Evolutionary conservation across 1,284 basidiomycete species (phyloP).

Genomic region (Moesziomyces parantarcticus): DNA sequence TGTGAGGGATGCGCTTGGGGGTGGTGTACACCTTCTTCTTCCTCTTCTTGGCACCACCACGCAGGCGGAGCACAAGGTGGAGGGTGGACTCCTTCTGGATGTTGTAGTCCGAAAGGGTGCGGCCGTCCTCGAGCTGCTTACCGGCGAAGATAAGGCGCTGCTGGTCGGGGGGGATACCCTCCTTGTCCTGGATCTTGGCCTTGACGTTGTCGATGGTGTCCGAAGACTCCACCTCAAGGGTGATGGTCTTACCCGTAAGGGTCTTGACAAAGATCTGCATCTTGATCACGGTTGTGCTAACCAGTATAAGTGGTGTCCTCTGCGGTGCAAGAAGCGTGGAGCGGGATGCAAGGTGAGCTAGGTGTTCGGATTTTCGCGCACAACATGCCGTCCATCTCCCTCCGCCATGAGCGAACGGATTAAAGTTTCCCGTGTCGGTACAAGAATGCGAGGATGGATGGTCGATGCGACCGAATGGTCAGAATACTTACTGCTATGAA

Average conservation of each 20-base stretch:
- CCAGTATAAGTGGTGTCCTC: slow-evolving; percentile 63
- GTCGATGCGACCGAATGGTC: slow-evolving; percentile 8
- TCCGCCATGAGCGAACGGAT: neutral
- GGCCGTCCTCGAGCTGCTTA: slow-evolving; percentile 82
- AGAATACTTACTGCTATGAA: slow-evolving; percentile 50
- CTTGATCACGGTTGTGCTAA: slow-evolving; percentile 58
- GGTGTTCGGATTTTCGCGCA: neutral
- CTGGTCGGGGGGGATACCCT: slow-evolving; percentile 90
- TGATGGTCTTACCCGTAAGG: slow-evolving; percentile 69
- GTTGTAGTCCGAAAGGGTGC: slow-evolving; percentile 75
- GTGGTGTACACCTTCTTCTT: slow-evolving; percentile 99
- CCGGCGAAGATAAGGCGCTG: slow-evolving; percentile 98
- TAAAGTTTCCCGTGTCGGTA: neutral
- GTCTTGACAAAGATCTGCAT: slow-evolving; percentile 67
- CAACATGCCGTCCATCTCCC: neutral
- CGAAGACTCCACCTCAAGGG: slow-evolving; percentile 69
- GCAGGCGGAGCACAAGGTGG: slow-evolving; percentile 72
- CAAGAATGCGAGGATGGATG: neutral
- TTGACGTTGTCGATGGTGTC: slow-evolving; percentile 69
- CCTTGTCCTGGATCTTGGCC: slow-evolving; percentile 72
- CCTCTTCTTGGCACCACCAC: slow-evolving; percentile 98
- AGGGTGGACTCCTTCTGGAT: slow-evolving; percentile 76
- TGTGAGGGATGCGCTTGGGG: slow-evolving; percentile 99
- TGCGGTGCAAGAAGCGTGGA: slow-evolving; percentile 4
- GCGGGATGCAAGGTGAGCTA: slow-evolving; percentile 14